phyloP scores from a whole-genome alignment of 2,329 filamentous ascomycete species.

The Nothophaeocryptopus gaeumannii region DNA sequence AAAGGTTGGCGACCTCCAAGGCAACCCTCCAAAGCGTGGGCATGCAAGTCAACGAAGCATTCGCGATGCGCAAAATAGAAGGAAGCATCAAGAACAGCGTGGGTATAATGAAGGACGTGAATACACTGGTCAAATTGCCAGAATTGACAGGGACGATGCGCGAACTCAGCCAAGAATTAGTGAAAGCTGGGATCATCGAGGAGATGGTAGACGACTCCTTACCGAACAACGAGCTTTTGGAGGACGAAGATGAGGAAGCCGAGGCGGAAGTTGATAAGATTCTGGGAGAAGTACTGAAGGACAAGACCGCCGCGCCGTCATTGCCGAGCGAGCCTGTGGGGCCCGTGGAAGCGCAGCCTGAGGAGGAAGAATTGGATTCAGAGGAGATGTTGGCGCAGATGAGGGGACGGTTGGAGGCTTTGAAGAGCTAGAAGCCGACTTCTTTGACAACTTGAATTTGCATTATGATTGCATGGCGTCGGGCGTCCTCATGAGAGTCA shows the following conservation, averaged over 20 bases:
- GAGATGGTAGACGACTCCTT: constrained; percentile 91
- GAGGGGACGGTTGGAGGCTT: constrained; percentile 82
- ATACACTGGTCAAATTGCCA: constrained; percentile 76
- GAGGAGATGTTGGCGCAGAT: constrained; percentile 93
- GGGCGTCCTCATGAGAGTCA: no score
- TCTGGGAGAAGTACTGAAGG: constrained; percentile 83
- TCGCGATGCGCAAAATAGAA: constrained; percentile 92
- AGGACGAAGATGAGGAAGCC: constrained; percentile 71
- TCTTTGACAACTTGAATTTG: no score
- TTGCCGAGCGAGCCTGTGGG: constrained; percentile 50
- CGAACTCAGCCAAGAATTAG: constrained; percentile 79
- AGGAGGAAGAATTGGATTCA: constrained; percentile 67
- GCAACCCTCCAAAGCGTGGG: constrained; percentile 89
- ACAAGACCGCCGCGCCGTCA: constrained; percentile 60
- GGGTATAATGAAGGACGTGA: constrained; percentile 96
- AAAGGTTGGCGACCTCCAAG: constrained; percentile 77
- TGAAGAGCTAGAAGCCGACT: constrained; percentile 65
- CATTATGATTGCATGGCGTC: no score
- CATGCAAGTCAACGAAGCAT: constrained; percentile 97
- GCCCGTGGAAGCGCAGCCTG: constrained; percentile 52
- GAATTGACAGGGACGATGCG: constrained; percentile 87
- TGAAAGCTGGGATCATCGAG: constrained; percentile 95
- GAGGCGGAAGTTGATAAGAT: constrained; percentile 88
- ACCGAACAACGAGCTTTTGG: constrained; percentile 68
- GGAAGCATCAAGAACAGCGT: constrained; percentile 82